Evolutionary conservation across 805 yeast species (phyloP).

Genomic region (Cyberlindnera xishuangbannaensis): DNA sequence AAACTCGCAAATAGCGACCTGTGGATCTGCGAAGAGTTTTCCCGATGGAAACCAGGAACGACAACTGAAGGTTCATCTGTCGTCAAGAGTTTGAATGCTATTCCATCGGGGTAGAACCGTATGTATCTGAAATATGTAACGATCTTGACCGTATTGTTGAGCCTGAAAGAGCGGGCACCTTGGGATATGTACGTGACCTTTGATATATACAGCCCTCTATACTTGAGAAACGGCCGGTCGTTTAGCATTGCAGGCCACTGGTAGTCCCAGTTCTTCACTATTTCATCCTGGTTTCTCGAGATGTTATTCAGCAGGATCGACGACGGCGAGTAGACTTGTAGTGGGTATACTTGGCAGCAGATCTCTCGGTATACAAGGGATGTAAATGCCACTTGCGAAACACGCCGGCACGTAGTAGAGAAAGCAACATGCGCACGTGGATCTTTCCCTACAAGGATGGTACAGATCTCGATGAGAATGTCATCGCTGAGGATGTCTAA

Average conservation of each 20-base stretch:
- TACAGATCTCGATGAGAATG: conserved; percentile 45
- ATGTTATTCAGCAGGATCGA: conserved; percentile 33
- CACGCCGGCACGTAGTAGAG: conserved; percentile 50
- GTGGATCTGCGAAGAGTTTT: conserved; percentile 28
- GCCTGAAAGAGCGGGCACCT: conserved; percentile 67
- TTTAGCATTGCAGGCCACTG: conserved; percentile 32
- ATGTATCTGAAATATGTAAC: conserved; percentile 85
- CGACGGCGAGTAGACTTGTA: conserved; percentile 46
- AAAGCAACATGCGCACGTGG: conserved; percentile 65
- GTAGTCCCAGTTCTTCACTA: conserved; percentile 36
- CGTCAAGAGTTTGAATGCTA: conserved; percentile 62
- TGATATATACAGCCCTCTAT: conserved; percentile 79
- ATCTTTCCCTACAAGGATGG: conserved; percentile 37
- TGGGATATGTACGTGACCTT: conserved; percentile 79
- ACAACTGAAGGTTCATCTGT: conserved; percentile 66
- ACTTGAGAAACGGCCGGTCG: conserved; percentile 72
- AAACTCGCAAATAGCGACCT: conserved; percentile 31
- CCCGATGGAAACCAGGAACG: conserved; percentile 46
- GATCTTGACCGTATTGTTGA: conserved; percentile 68
- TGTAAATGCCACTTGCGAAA: conserved; percentile 54
- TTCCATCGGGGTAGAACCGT: conserved; percentile 76
- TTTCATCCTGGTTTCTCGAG: conserved; percentile 27
- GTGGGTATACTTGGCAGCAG: conserved; percentile 45
- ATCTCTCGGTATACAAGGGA: conserved; percentile 45
- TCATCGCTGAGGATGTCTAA: conserved; percentile 51